Evolutionary conservation across 2,329 filamentous ascomycete genomes (phyloP), one percentile per base, ranked within the genome.

Genomic region (Colletotrichum sidae): DNA sequence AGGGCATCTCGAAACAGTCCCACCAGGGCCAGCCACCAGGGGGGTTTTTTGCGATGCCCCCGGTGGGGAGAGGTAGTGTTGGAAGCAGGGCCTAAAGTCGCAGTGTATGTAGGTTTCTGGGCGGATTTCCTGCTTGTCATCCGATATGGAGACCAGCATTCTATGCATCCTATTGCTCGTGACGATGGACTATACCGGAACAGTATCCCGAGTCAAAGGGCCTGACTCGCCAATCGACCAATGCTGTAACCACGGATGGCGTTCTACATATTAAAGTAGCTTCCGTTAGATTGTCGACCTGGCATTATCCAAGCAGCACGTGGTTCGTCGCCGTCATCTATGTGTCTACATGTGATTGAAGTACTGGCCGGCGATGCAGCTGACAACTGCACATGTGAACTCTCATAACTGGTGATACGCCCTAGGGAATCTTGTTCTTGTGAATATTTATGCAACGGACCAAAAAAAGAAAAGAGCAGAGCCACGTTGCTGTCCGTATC

Each of bases 171-270:
- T 33, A 38, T 52, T 56, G 47, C 53, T 33, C 11, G 46, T 37
- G 37, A 53, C 33, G 62, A 65, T 53, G 58, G 15, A 41, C 51
- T 65, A 62, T 25, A 38, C 62, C 62, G 51, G 57, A 56, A 52
- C 3, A 9, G 58, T 51, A 65, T 42, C 52, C 41, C 41, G 47
- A 17, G 10, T 47, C 11, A 37, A 41, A 25, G 25, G 11, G 10
- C 15, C 58, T 66, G 63, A 66, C 63, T 66, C 63, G 58, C 12
- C 42, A 13, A 25, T 39, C 13, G 13, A 44, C 41, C 47, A 57
- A 57, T 56, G 53, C 37, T 63, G 58, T 17, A 57, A 53, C 63
- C 58, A 66, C 13, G 33, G 46, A 17, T 34, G 13, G 17, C 10
- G 11, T 38, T 42, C 25, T 46, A n/a, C 15, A 57, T 63, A 63